Base-by-base conservation (phyloP, 2,329 filamentous ascomycete species). In the Penicillium brasilianum region DNA sequence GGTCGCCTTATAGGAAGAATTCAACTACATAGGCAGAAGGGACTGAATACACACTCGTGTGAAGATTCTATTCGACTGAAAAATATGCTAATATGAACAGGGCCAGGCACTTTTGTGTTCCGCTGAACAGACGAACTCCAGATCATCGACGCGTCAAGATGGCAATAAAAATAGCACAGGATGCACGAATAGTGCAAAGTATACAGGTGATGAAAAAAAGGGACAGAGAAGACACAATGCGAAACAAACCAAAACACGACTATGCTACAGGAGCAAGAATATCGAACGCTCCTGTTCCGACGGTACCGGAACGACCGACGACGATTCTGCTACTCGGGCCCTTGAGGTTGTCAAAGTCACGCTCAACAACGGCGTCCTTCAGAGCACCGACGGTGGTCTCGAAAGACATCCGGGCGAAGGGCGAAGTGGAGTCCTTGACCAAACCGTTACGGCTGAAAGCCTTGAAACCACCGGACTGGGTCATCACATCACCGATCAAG, bases 381-480 rank as follows among this genome's bases (percentile, higher is more conserved):
- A 99, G 83, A 82, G 97, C 97, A 0, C 90, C 89, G 41, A 98
- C 86, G 2, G 95, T 99, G 4, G 95, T 99, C 85, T 99, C 95
- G 80, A 98, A 99, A 77, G 92, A 96, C 94, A 98, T 98, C 85
- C 98, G 98, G 79, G 95, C 94, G 70, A 99, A 94, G 0, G 95
- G 93, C 67, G 89, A 93, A 30, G 94, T 89, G 72, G 92, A 93
- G 66, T 91, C 88, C 73, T 88, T 88, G 62, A 82, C 78, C 43
- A 99, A 82, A 1, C 94, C 95, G 74, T 91, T 96, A 52, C 95
- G 90, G 79, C 92, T 97, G 81, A 99, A 99, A 0, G 95, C 89
- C 51, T 88, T 90, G 80, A 96, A 99, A 1, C 87, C 88, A 67
- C 95, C 95, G 61, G 88, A 89, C 56, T 94, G 87, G n/a, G 95